A percentile compares a stretch with the other conserved stretches of the same genome.
phyloP scores from a whole-genome alignment of 2,329 filamentous ascomycete genomes.

The Celoporthe dispersa region DNA sequence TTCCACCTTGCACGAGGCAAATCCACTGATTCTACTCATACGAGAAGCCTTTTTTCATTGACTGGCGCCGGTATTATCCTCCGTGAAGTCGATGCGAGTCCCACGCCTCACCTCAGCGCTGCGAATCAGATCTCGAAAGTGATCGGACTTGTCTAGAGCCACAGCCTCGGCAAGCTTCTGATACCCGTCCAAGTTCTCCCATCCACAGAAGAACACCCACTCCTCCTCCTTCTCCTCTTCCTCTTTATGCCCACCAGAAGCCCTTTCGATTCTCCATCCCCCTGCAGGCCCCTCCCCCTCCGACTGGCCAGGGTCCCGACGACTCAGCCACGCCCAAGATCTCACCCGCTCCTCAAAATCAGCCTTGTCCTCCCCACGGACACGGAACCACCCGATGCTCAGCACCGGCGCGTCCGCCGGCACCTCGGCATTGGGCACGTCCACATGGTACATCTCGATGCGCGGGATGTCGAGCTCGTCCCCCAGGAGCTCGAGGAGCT shows the following conservation, averaged over 20 bases:
- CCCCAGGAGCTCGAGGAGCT: conserved; percentile 1
- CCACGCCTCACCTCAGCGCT: neutral
- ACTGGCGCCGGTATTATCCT: neutral
- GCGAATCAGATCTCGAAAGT: neutral
- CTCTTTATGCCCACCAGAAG: neutral
- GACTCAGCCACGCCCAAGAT: neutral
- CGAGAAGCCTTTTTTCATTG: neutral
- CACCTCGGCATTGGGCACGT: neutral
- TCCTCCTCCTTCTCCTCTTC: neutral
- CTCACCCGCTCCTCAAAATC: neutral
- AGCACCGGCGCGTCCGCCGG: neutral
- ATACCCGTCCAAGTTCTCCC: neutral
- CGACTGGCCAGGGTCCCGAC: neutral
- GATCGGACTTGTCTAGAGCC: neutral
- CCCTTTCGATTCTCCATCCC: conserved; percentile 11
- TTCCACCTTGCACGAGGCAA: too few relatives aligned
- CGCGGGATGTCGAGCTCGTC: neutral
- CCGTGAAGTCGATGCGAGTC: neutral
- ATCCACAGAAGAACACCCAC: neutral
- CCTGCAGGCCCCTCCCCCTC: neutral
- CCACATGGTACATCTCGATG: conserved; percentile 15
- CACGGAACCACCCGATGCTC: conserved; percentile 3
- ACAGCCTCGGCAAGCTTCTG: neutral
- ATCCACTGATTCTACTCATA: too few relatives aligned
- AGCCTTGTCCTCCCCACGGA: neutral